Evolutionary conservation across 345 rosid genomes (phyloP).

Genomic region (Eucalyptus sideroxylon): DNA sequence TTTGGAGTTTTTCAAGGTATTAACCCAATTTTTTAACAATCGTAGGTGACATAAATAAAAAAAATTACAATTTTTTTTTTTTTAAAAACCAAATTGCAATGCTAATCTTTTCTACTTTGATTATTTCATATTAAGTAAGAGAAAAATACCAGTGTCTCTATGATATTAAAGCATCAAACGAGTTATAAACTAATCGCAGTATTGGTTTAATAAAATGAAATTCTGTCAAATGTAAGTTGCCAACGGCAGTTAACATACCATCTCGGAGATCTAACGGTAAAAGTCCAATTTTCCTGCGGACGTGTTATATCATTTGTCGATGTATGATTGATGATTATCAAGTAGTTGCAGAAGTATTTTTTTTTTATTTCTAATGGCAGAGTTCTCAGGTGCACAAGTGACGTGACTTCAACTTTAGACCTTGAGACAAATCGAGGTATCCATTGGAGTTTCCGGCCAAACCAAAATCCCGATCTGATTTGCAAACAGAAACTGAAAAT

Average conservation of each 20-base stretch:
- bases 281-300: too few relatives aligned
- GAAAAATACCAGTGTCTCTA: too few relatives aligned
- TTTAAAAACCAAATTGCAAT: too few relatives aligned
- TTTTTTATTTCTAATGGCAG: not conserved
- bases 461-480: not conserved
- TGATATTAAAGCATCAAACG: too few relatives aligned
- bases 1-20: too few relatives aligned
- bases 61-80: too few relatives aligned
- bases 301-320: too few relatives aligned
- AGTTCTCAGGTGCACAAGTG: not conserved
- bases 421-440: not conserved
- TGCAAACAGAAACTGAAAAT: not conserved
- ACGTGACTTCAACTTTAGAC: not conserved
- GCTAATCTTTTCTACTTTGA: too few relatives aligned
- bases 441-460: not conserved
- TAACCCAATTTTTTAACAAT: too few relatives aligned
- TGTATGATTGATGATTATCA: not conserved
- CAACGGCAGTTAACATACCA: not conserved
- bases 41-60: fast-evolving
- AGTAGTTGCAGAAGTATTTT: not conserved
- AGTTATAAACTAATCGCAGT: too few relatives aligned
- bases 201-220: not conserved
- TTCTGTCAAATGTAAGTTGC: not conserved
- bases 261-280: not conserved
- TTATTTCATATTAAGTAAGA: too few relatives aligned